Evolutionary conservation across 2,329 filamentous ascomycete species (phyloP).

Genomic region (Ambrosiella cleistominuta): DNA sequence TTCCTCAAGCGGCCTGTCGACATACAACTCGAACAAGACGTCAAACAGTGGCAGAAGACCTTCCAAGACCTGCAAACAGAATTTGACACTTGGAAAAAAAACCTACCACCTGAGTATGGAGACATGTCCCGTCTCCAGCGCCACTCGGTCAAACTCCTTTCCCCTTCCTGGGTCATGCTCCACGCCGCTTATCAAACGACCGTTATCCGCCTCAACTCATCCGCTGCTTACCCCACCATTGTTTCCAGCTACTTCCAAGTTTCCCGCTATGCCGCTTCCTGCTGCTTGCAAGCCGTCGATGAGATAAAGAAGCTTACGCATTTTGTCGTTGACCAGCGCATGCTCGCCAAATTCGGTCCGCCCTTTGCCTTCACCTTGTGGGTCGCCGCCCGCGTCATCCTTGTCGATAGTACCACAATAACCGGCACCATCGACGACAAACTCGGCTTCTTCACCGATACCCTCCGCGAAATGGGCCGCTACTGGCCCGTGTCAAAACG

Average conservation of each 20-base stretch:
- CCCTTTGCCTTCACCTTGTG: conserved; percentile 85
- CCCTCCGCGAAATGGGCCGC: conserved; percentile 59
- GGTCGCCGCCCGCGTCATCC: conserved; percentile 72
- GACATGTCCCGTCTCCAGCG: conserved; percentile 68
- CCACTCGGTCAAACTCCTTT: conserved; percentile 41
- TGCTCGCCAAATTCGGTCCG: conserved; percentile 67
- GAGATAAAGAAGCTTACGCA: conserved; percentile 63
- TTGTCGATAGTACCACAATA: conserved; percentile 81
- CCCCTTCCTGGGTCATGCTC: conserved; percentile 77
- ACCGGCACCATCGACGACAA: conserved; percentile 67
- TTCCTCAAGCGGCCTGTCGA: conserved; percentile 82
- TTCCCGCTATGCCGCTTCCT: conserved; percentile 68
- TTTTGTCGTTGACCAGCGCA: conserved; percentile 56
- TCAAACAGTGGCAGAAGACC: conserved; percentile 74
- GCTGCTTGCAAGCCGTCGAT: conserved; percentile 68
- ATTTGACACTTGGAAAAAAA: conserved; percentile 68
- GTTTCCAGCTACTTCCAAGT: conserved; percentile 78
- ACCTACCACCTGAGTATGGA: conserved; percentile 64
- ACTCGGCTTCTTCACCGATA: conserved; percentile 67
- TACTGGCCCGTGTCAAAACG: conserved; percentile 76
- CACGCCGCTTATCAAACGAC: conserved; percentile 82
- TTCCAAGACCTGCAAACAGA: conserved; percentile 73
- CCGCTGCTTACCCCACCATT: conserved; percentile 79
- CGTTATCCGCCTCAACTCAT: conserved; percentile 79
- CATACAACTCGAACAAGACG: conserved; percentile 66